Evolutionary conservation across 2,329 filamentous ascomycete species (phyloP), one percentile per base, ranked within the genome.

Genomic region (Basipetospora chlamydospora): DNA sequence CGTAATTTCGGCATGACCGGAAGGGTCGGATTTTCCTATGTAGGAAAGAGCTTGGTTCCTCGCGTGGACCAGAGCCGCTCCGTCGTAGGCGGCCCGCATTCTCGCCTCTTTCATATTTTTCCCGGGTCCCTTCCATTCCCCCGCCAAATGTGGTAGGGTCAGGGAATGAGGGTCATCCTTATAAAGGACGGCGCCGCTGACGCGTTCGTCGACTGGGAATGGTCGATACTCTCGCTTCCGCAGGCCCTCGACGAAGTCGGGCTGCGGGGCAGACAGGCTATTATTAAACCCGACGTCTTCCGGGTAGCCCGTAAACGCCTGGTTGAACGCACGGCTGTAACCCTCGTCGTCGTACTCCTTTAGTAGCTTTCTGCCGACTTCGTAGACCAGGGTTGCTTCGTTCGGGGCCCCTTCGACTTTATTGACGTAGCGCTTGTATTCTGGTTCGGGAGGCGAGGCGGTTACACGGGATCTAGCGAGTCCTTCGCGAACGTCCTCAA

Each of bases 181-280:
- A 28, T 43, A 42, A 9, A 52, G 41, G 6, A 43, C 40, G 2
- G 48, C 46, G 1, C 44, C 44, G 2, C 9, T 12, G 17, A 48
- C 7, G 1, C 36, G 13, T 6, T 46, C 26, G n/a, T 42, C 18
- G 32, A 47, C 28, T 2, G 41, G 40, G 15, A 45, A 42, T 1
- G 39, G 33, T 4, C 6, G 6, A 15, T 31, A 46, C 16, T 40
- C 33, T 12, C 31, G 0, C 12, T 41, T 26, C 2, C 36, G 25
- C 20, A 48, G 41, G 7, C 48, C 49, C 35, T 54, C 45, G 33
- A 53, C 35, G 16, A 46, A 49, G 41, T 51, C 49, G 17, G 52
- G 49, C 34, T 50, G 44, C 20, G 47, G 42, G 17, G 47, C 39
- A 20, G 48, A 47, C 3, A 54, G 41, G 12, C 41, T 41, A 28